Evolutionary conservation across 2,329 filamentous ascomycete species (phyloP), one percentile per base, ranked within the genome.

Genomic region (Colletotrichum scovillei): DNA sequence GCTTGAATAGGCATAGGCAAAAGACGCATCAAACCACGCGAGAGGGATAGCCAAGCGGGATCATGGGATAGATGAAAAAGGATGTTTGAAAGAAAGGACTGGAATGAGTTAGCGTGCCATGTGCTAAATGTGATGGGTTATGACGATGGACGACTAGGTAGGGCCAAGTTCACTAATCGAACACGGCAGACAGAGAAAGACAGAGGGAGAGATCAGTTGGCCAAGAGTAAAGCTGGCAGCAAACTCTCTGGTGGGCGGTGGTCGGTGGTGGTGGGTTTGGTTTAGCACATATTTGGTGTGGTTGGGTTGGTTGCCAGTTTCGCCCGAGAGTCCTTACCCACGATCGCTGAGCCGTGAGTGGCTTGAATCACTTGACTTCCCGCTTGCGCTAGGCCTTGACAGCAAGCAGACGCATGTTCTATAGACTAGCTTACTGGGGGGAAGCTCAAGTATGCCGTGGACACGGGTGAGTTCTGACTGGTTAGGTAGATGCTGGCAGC

Each of bases 291-390:
- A 12, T 35, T 35, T 35, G 32, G 32, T 35, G 32, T 35, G 32
- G 32, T 35, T 35, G 42, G 42, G 42, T 42, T 42, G 42, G 26
- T 32, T 63, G 42, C 22, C 46, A 46, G 70, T 70, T 70, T 73
- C 70, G 70, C 70, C 67, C 60, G 70, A 65, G 70, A 70, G 67
- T 28, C 70, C 70, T 65, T 62, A 73, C 67, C 70, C 70, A 73
- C 60, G 60, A 73, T 73, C 55, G 70, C 53, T 7, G 67, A 35
- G 2, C n/a, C n/a, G 42, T 73, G 70, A 70, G 14, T 73, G 70
- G 70, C 42, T 52, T 4, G 49, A 35, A 5, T 46, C 28, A n/a
- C 38, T 42, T 42, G 30, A 56, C 16, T 11, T 49, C 42, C 42
- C 42, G 32, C 26, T 2, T 22, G 52, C 22, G 42, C 60, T 32